Base-by-base conservation (phyloP, 1,284 basidiomycete genomes). In the Sutorius eximius region DNA sequence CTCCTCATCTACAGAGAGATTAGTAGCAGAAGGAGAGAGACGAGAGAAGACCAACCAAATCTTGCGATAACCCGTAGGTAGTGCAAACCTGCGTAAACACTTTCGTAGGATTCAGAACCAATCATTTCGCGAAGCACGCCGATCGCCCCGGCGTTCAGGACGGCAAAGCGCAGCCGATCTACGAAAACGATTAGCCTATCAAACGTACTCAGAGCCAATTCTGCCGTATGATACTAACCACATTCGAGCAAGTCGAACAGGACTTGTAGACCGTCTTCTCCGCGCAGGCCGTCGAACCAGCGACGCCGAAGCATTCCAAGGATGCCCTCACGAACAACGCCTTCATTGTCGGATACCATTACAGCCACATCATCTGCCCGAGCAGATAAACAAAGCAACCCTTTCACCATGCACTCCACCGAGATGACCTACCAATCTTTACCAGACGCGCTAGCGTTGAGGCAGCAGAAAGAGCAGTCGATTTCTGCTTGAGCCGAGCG, bases 211-310 rank as follows among this genome's bases (percentile, higher is more conserved):
- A 10, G 2, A 24, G 4, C n/a, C 15, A 12, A 42, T 2, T 10
- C 10, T 11, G 37, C 3, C 1, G 7, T 9, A 9, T 30, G 12
- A 12, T 6, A 54, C 69, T 52, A 33, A 71, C 66, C 59, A 40
- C 59, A 56, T 11, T 56, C 49, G 1, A 70, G 46, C 6, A 71
- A 20, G n/a, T 57, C 45, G 5, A 50, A 53, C 1, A 68, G 34
- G 12, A 61, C 59, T 13, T 50, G 53, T 2, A 71, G 46, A 10
- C 67, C 67, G 18, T 71, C 68, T 51, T 69, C 65, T 43, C 65
- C 61, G 0, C 47, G 53, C n/a, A 56, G 15, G 3, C 59, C 63
- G 13, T 69, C 67, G 24, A 68, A 68, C 68, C 69, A 68, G 40
- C 63, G 58, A 36, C 57, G 55, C 34, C 38, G 55, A 40, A 68